Percentiles rank a stretch among this genome's conserved stretches.
Conservation (phyloP, 2,329 filamentous ascomycete genomes). For the Coniochaeta sp. region DNA sequence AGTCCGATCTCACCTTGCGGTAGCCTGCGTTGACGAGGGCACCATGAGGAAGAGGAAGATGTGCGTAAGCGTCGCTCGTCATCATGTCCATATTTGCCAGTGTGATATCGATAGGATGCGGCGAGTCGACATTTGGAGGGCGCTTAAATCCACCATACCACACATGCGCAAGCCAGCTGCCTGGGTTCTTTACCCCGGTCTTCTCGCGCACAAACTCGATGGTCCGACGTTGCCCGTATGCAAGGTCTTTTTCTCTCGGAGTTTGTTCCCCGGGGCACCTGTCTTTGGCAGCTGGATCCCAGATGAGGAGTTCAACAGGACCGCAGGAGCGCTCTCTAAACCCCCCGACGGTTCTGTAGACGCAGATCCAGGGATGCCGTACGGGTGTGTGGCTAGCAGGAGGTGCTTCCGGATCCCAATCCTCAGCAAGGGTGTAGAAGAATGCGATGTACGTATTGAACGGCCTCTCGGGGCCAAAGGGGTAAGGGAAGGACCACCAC, state of each 20-base stretch:
- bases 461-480: conserved; percentile 11
- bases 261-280: conserved; percentile 12
- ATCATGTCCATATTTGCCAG: conserved; percentile 27
- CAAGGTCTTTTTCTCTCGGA: conserved; percentile 27
- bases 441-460: conserved; percentile 34
- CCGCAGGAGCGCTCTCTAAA: conserved; percentile 20
- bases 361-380: conserved; percentile 43
- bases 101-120: conserved; percentile 34
- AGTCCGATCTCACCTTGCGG: not conserved
- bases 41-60: not conserved
- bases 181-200: conserved; percentile 20
- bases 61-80: conserved; percentile 13
- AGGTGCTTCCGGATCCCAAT: conserved; percentile 21
- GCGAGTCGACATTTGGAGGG: conserved; percentile 10
- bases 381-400: conserved; percentile 9
- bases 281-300: conserved; percentile 33
- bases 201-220: conserved; percentile 28
- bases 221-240: conserved; percentile 36
- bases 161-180: conserved; percentile 28
- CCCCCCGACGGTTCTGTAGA: conserved; percentile 31
- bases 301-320: conserved; percentile 44
- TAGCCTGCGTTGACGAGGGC: not conserved
- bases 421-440: conserved; percentile 40
- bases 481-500: conserved; percentile 25
- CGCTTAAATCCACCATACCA: conserved; percentile 36